phyloP scores from a whole-genome alignment of 345 rosid species.

The Rhodamnia rubescens region DNA sequence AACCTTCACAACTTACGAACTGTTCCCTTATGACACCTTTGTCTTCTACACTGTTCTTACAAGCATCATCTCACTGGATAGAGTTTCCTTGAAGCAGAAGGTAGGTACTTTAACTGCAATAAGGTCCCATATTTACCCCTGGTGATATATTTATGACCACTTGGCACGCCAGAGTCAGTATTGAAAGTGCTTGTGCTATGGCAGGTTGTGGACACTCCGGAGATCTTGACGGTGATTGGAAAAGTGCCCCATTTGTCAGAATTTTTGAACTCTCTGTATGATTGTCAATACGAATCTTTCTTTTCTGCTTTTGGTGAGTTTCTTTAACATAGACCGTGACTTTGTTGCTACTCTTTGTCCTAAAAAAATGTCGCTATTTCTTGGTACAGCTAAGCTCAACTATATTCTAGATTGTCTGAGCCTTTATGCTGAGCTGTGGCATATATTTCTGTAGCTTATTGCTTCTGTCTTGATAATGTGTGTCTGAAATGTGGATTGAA shows the following conservation, averaged over 20 bases:
- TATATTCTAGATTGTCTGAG: not conserved
- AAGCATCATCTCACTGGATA: conserved; percentile 86
- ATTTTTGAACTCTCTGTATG: conserved; percentile 84
- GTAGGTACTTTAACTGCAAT: conserved; percentile 16
- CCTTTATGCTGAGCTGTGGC: not conserved
- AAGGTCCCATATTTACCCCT: not conserved
- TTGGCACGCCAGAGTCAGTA: not conserved
- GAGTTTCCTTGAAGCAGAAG: conserved; percentile 97
- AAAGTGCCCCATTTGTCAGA: conserved; percentile 79
- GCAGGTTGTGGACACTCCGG: conserved; percentile 99
- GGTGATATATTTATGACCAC: not conserved
- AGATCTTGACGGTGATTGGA: conserved; percentile 95
- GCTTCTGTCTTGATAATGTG: not conserved
- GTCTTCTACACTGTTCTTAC: conserved; percentile 90
- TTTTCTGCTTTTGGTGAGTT: conserved; percentile 89
- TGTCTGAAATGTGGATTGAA: not conserved
- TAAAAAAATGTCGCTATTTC: not conserved
- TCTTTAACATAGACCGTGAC: not conserved
- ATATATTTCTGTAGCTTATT: not conserved
- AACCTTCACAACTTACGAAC: conserved; percentile 93
- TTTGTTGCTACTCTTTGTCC: not conserved
- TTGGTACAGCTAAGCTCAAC: not conserved
- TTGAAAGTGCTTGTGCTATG: not conserved
- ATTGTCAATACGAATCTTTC: conserved; percentile 84
- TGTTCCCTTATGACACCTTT: conserved; percentile 87